A percentile compares a stretch with the other conserved stretches of the same genome.
These are phyloP conservation scores for Mycocentrospora acerina DNA, from an alignment of 2,329 filamentous ascomycete species.

Conservation along the genomic window DNA sequence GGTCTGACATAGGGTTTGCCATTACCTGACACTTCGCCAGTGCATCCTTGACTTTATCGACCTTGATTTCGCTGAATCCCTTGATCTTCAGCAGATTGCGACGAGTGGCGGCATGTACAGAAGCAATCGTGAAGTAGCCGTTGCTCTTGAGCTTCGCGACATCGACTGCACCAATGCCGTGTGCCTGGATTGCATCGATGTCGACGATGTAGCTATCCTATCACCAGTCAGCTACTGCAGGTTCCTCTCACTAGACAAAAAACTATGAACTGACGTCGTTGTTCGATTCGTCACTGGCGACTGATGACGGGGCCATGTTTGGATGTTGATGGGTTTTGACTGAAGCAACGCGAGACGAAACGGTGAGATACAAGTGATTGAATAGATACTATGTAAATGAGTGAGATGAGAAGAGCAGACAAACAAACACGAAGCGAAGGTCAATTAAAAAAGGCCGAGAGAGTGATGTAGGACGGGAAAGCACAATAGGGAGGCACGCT, in stretches of 20 bases:
- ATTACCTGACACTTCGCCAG: slow-evolving; percentile 60
- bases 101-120: slow-evolving; percentile 61
- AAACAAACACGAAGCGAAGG: neutral
- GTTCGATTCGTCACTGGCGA: slow-evolving; percentile 53
- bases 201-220: slow-evolving; percentile 62
- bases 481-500: slow-evolving; percentile 11
- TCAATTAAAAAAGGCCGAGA: slow-evolving; percentile 1
- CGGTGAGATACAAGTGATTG: slow-evolving; percentile 7
- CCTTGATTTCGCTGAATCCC: slow-evolving; percentile 69
- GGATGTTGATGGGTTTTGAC: slow-evolving; percentile 1
- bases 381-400: neutral
- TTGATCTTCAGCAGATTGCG: slow-evolving; percentile 66
- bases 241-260: neutral
- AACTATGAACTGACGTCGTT: slow-evolving; percentile 47
- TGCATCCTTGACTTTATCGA: slow-evolving; percentile 71
- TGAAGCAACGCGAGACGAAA: slow-evolving; percentile 1
- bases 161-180: slow-evolving; percentile 66
- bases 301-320: slow-evolving; percentile 49
- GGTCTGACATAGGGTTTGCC: neutral
- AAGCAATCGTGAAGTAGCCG: slow-evolving; percentile 64
- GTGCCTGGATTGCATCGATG: slow-evolving; percentile 66
- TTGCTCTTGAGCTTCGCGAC: slow-evolving; percentile 66
- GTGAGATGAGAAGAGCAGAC: neutral
- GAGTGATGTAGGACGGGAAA: slow-evolving; percentile 7
- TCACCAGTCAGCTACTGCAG: slow-evolving; percentile 1